Evolutionary conservation across 139 green algal species (phyloP), one percentile per base, ranked within the genome.

Genomic region (Chlorella sp.): DNA sequence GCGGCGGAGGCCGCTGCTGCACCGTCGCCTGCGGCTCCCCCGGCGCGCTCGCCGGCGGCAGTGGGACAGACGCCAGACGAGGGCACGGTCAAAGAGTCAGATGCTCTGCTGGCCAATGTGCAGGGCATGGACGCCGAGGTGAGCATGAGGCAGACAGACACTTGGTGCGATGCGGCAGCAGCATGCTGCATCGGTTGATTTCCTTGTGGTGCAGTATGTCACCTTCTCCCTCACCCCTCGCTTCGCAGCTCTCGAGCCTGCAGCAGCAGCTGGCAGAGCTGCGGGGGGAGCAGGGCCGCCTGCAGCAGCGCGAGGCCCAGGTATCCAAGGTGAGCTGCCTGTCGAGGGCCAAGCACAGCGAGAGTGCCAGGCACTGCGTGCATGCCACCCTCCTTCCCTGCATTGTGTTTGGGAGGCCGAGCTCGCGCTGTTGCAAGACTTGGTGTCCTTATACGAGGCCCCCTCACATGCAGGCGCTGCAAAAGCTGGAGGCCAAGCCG

Each of bases 161-260:
- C 36, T 75, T 11, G 68, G 68, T 1, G 50, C 53, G 5, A 75
- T 83, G 2, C 48, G 73, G 62, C 19, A 38, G n/a, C 17, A 59
- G 14, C 62, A 78, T 21, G 35, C 46, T 0, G 70, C n/a, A n/a
- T n/a, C n/a, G n/a, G n/a, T n/a, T n/a, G n/a, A n/a, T n/a, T n/a
- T n/a, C n/a, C n/a, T n/a, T n/a, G n/a, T n/a, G n/a, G n/a, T n/a
- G n/a, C n/a, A n/a, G n/a, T n/a, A n/a, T n/a, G n/a, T n/a, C n/a
- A n/a, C n/a, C n/a, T n/a, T n/a, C n/a, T n/a, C n/a, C n/a, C n/a
- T n/a, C n/a, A n/a, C n/a, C n/a, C n/a, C n/a, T n/a, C n/a, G n/a
- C n/a, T n/a, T n/a, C n/a, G n/a, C n/a, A 74, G 19, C 33, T 83
- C 8, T 62, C 70, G 7, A 53, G 66, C 41, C 61, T 83, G 62